Base-by-base conservation (phyloP, 768 basidiomycete species). In the Mrakia gelida region DNA sequence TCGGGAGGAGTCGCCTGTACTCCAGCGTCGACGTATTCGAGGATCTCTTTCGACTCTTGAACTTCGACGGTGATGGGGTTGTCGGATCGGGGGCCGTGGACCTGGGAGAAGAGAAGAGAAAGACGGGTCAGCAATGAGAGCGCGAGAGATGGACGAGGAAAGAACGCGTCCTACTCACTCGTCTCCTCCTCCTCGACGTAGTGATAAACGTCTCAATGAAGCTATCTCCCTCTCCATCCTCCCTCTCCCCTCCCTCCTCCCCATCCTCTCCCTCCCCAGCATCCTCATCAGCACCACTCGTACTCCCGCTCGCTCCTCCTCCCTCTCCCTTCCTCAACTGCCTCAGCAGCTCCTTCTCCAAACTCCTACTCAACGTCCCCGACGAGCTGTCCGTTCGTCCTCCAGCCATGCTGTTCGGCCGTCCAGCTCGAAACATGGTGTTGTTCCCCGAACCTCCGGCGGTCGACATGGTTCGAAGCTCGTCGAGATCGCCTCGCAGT, bases 271-370 rank as follows among this genome's bases (percentile, higher is more conserved):
- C 52, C 11, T 16, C 52, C 21, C 28, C 32, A 52, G 30, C 71
- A 4, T 71, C 52, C n/a, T 32, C 56, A 2, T 73, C 71, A 10
- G 26, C 32, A 16, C 38, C 34, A 43, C n/a, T 59, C 61, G 26
- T n/a, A 32, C 49, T 32, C 38, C 32, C 75, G 16, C 32, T 34
- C 49, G 43, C 52, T 7, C 38, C 45, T 21, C 43, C 62, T 9
- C n/a, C 54, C 67, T 70, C n/a, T 34, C 52, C 70, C 3, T 61
- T 38, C 62, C 16, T 49, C 26, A 78, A 28, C 30, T 75, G 54
- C 26, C 73, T 68, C 26, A 74, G n/a, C n/a, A 78, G 38, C 77
- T 78, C 77, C 59, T 75, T 74, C 52, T 78, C 77, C 52, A 78
- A 45, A 63, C 77, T 78, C 68, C 61, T 59, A 7, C 77, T 62